Conservation (phyloP, 192 early-diverging fungal species). For the Entomortierella beljakovae region DNA sequence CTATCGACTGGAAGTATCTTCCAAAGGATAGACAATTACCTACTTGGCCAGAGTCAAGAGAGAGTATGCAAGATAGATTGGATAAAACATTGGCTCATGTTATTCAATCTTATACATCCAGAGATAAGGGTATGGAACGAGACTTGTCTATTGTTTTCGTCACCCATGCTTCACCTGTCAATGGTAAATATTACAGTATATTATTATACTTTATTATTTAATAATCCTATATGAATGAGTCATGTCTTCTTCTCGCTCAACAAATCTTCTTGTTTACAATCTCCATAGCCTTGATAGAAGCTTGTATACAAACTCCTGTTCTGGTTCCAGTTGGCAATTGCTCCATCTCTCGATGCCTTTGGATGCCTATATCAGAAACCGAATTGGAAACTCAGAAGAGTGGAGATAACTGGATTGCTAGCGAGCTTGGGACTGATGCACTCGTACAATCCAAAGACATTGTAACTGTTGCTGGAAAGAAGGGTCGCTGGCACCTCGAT, state of each 20-base stretch:
- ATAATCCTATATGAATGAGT: too few species aligned
- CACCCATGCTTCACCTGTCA: conserved; percentile 51
- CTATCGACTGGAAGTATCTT: conserved; percentile 47
- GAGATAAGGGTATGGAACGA: not conserved
- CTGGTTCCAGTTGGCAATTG: conserved; percentile 46
- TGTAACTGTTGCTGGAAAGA: conserved; percentile 12
- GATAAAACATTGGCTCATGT: conserved; percentile 20
- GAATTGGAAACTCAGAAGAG: not conserved
- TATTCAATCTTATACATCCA: conserved; percentile 8
- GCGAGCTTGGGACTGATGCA: not conserved
- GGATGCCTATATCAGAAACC: conserved; percentile 14
- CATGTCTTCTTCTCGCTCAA: too few species aligned
- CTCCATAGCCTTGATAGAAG: conserved; percentile 34
- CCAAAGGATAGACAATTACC: conserved; percentile 20
- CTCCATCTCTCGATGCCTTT: conserved; percentile 48
- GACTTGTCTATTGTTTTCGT: conserved; percentile 47
- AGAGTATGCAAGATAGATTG: conserved; percentile 34
- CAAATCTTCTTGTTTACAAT: too few species aligned
- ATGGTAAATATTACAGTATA: conserved; percentile 20
- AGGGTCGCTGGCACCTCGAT: conserved; percentile 40
- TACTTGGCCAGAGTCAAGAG: conserved; percentile 34
- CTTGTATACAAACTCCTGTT: conserved; percentile 34
- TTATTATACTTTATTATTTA: too few species aligned
- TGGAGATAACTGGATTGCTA: not conserved
- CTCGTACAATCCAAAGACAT: conserved; percentile 18